Conservation (phyloP, 306 rosid species). For the Trifolium dubium region DNA sequence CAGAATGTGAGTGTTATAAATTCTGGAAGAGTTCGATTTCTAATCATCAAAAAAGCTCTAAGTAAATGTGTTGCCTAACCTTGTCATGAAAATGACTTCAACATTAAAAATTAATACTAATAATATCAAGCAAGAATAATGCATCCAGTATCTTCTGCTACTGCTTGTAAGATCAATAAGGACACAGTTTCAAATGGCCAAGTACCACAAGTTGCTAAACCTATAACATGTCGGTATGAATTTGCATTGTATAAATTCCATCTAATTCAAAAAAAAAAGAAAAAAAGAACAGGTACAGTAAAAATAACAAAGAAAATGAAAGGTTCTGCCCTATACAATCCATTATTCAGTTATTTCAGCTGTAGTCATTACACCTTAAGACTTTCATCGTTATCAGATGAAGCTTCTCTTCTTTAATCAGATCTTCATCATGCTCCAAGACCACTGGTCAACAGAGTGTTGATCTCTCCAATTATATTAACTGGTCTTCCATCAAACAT, state of each 20-base stretch:
- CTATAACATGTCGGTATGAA: neutral
- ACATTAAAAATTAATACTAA: slow-evolving; percentile 1
- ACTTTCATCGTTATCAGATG: slow-evolving; percentile 1
- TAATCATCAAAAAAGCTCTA: neutral
- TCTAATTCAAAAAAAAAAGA: neutral
- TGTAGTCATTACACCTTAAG: slow-evolving; percentile 24
- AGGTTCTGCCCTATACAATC: neutral
- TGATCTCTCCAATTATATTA: slow-evolving; percentile 93
- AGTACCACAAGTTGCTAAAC: slow-evolving; percentile 25
- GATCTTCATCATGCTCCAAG: slow-evolving; percentile 61
- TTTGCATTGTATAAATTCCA: slow-evolving; percentile 24
- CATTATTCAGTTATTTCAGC: slow-evolving; percentile 13
- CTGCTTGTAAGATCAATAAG: slow-evolving; percentile 20
- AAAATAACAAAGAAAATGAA: neutral
- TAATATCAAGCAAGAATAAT: neutral
- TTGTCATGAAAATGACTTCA: slow-evolving; percentile 3
- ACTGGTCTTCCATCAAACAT: slow-evolving; percentile 95
- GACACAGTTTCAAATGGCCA: neutral
- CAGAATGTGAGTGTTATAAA: neutral
- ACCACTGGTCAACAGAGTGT: slow-evolving; percentile 64
- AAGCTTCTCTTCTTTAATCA: slow-evolving; percentile 22
- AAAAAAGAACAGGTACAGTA: neutral
- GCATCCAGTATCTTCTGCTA: slow-evolving; percentile 28
- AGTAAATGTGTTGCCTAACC: slow-evolving; percentile 5
- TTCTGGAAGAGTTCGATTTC: neutral